A percentile compares a stretch with the other conserved stretches of the same genome.
Conservation (phyloP, 345 rosid species). For the Cardamine resedifolia region DNA sequence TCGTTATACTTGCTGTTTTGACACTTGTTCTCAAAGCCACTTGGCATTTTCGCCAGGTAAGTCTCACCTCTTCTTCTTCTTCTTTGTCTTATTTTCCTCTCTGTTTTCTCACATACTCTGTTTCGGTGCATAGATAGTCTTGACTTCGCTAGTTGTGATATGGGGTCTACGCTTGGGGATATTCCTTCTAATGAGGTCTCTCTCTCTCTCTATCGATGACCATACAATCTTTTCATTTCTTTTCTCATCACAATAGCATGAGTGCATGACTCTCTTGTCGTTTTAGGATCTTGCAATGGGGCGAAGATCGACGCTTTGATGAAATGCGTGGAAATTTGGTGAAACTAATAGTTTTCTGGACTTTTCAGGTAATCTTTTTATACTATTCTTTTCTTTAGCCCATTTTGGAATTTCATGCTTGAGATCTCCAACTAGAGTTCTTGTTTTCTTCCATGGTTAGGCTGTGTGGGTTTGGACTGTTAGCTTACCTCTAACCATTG, state of each 20-base stretch:
- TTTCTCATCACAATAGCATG: neutral
- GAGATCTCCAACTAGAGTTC: neutral
- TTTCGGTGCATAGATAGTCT: constrained; percentile 53
- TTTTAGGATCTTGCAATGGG: constrained; percentile 84
- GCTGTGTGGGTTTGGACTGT: constrained; percentile 98
- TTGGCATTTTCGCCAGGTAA: constrained; percentile 92
- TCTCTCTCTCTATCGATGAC: no score
- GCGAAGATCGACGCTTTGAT: constrained; percentile 89
- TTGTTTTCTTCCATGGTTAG: constrained; percentile 42
- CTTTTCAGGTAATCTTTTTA: constrained; percentile 56
- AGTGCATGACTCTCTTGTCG: neutral
- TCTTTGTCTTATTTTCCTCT: neutral
- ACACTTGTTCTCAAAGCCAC: constrained; percentile 70
- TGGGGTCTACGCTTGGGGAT: constrained; percentile 92
- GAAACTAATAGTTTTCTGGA: constrained; percentile 76
- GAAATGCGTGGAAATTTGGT: constrained; percentile 69
- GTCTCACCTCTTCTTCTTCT: neutral
- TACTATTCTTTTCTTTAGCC: neutral
- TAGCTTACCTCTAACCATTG: constrained; percentile 83
- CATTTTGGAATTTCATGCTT: neutral
- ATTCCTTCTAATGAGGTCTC: constrained; percentile 81
- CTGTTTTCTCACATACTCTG: neutral
- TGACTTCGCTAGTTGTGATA: constrained; percentile 59
- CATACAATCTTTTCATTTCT: neutral
- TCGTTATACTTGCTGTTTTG: constrained; percentile 66